phyloP scores from a whole-genome alignment of 78 protist genomes.

The Dictyostelium intermedium region DNA sequence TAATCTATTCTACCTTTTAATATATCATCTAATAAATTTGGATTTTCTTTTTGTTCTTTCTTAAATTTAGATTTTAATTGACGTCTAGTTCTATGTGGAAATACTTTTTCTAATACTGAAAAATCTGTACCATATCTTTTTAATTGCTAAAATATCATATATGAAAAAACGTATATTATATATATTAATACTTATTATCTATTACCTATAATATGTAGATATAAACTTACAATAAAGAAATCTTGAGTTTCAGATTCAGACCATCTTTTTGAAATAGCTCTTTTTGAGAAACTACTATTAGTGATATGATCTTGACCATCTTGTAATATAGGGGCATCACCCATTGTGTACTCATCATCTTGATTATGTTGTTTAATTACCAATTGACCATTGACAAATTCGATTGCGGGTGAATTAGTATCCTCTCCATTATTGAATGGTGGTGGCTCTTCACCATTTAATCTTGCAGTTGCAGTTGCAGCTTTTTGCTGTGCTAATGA shows the following conservation, averaged over 20 bases:
- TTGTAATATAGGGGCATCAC: neutral
- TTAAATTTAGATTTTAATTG: slow-evolving; percentile 42
- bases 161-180: too few species aligned
- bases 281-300: neutral
- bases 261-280: slow-evolving; percentile 7
- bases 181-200: too few species aligned
- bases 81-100: slow-evolving; percentile 12
- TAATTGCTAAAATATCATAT: neutral
- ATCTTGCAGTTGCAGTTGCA: neutral
- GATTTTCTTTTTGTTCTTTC: slow-evolving; percentile 41
- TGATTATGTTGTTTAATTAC: neutral
- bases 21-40: slow-evolving; percentile 14
- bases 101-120: slow-evolving; percentile 16
- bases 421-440: neutral
- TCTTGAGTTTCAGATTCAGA: slow-evolving; percentile 8
- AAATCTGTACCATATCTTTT: slow-evolving; percentile 61
- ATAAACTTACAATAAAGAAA: neutral
- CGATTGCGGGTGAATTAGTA: neutral
- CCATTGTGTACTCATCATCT: neutral
- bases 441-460: neutral
- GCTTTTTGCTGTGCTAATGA: neutral
- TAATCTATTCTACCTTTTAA: neutral
- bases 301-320: neutral
- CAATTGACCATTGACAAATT: slow-evolving; percentile 12
- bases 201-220: neutral